These are phyloP conservation scores for Aureobasidium lini DNA, from an alignment of 2,329 filamentous ascomycete species.

Conservation along the genomic window DNA sequence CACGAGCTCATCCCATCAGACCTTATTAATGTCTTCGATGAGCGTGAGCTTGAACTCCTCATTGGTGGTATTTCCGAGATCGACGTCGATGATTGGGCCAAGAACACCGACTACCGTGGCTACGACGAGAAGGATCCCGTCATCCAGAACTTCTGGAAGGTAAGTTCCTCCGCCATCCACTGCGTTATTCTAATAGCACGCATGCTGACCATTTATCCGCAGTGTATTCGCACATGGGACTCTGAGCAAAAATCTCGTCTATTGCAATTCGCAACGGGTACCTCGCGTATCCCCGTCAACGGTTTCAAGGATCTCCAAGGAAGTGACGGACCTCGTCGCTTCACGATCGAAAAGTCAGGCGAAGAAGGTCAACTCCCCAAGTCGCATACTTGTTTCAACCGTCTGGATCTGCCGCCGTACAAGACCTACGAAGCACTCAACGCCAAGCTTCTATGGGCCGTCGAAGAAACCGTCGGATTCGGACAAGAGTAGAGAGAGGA, in stretches of 20 bases:
- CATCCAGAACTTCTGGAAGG: conserved; percentile 97
- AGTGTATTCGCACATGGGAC: conserved; percentile 88
- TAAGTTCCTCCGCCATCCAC: conserved; percentile 24
- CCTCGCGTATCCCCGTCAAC: conserved; percentile 95
- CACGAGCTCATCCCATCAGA: conserved; percentile 95
- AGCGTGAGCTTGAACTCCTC: conserved; percentile 89
- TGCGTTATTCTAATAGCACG: not conserved
- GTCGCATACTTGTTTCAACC: conserved; percentile 98
- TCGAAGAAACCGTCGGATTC: conserved; percentile 98
- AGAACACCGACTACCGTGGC: conserved; percentile 97
- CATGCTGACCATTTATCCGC: conserved; percentile 19
- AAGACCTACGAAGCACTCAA: conserved; percentile 80
- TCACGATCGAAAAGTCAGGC: conserved; percentile 97
- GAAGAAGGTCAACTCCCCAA: conserved; percentile 88
- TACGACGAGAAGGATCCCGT: conserved; percentile 98
- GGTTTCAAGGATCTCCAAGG: conserved; percentile 99
- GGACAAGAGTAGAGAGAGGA: conserved; percentile 70
- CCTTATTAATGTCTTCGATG: conserved; percentile 96
- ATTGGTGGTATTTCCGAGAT: conserved; percentile 99
- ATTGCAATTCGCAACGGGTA: conserved; percentile 94
- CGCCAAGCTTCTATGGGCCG: conserved; percentile 87
- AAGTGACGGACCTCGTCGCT: conserved; percentile 86
- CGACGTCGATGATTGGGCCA: conserved; percentile 99
- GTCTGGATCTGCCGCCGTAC: conserved; percentile 88
- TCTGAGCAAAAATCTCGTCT: conserved; percentile 96